Evolutionary conservation across 2,329 filamentous ascomycete genomes (phyloP).

Genomic region (Laburnicola sp.): DNA sequence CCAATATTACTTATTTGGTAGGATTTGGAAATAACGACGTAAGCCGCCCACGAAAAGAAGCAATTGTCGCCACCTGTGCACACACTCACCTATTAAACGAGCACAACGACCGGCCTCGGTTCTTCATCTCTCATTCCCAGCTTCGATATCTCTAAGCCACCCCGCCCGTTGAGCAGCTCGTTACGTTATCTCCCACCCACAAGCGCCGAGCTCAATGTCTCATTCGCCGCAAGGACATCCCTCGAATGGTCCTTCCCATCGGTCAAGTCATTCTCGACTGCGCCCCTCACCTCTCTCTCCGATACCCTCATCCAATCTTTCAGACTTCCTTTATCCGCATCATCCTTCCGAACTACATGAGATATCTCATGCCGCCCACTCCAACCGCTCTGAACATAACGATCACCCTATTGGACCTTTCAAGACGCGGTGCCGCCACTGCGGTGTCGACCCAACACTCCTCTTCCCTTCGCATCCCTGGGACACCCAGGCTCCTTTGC

Average conservation of each 20-base stretch:
- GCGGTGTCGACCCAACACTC: conserved; percentile 1
- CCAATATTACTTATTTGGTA: no score
- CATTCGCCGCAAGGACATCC: background rate
- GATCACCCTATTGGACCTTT: no score
- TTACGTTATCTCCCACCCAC: background rate
- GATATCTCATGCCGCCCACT: no score
- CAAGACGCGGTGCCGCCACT: background rate
- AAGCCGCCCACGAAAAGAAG: no score
- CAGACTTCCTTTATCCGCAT: background rate
- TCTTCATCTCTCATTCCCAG: background rate
- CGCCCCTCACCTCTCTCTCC: background rate
- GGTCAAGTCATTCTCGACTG: background rate
- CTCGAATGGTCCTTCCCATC: conserved; percentile 1
- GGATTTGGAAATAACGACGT: no score
- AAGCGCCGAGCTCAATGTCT: background rate
- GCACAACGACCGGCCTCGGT: background rate
- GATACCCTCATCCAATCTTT: background rate
- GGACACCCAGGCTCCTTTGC: background rate
- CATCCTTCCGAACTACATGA: background rate
- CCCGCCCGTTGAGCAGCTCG: background rate
- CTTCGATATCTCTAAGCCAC: background rate
- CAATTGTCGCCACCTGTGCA: no score
- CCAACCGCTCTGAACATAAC: no score
- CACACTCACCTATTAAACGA: no score
- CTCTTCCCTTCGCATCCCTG: conserved; percentile 3